These are phyloP conservation scores for Calonectria pseudoreteaudii DNA, from an alignment of 2,329 filamentous ascomycete species.

Conservation along the genomic window DNA sequence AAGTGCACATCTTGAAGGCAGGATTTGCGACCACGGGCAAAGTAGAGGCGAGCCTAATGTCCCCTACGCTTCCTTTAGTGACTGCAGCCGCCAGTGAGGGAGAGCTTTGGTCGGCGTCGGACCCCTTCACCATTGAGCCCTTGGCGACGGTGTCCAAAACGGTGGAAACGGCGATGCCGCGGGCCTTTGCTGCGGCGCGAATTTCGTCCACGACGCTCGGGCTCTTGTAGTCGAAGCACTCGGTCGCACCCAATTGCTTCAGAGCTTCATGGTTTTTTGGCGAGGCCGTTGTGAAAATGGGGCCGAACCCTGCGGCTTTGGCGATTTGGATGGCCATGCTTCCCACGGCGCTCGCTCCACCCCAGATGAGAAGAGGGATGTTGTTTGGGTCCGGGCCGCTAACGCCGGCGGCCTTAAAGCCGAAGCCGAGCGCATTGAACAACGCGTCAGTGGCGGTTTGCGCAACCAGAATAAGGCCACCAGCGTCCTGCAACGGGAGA, in stretches of 20 bases:
- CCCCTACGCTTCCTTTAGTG: neutral
- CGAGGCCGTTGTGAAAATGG: conserved; percentile 50
- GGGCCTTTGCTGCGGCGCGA: neutral
- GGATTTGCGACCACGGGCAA: neutral
- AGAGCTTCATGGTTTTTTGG: conserved; percentile 46
- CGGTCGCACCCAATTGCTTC: conserved; percentile 46
- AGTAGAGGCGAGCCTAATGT: neutral
- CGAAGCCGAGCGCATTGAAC: conserved; percentile 17
- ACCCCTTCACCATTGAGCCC: neutral
- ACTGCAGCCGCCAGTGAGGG: neutral
- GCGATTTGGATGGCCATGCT: conserved; percentile 50
- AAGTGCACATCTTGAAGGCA: neutral
- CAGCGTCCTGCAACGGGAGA: neutral
- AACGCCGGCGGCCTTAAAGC: neutral
- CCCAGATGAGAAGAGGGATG: conserved; percentile 48
- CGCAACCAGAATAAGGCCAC: neutral
- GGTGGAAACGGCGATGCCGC: neutral
- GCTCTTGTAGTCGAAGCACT: conserved; percentile 49
- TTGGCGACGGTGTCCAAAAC: conserved; percentile 8
- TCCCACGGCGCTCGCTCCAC: conserved; percentile 50
- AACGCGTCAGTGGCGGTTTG: conserved; percentile 5
- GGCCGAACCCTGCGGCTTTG: conserved; percentile 42
- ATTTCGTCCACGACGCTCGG: conserved; percentile 5
- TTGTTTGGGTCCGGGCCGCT: neutral
- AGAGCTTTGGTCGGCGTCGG: neutral